These are phyloP conservation scores for Fusarium vanettenii DNA, from an alignment of 2,329 filamentous ascomycete species.

Conservation along the genomic window DNA sequence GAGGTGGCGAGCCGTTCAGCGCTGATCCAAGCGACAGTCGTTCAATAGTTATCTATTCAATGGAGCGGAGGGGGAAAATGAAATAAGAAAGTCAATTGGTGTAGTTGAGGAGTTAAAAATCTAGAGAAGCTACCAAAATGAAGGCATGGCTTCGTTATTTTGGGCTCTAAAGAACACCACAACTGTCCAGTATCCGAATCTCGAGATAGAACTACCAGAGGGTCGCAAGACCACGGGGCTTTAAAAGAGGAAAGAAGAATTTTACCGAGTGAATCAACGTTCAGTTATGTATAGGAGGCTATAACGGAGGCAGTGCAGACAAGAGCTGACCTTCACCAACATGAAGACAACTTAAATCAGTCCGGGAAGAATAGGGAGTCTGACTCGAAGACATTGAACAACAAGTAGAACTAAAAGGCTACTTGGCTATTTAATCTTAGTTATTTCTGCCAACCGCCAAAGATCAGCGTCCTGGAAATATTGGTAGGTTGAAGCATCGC, in stretches of 20 bases:
- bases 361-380: background rate
- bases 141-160: background rate
- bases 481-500: background rate
- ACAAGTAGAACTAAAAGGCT: background rate
- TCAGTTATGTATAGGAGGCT: background rate
- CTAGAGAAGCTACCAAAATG: background rate
- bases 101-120: background rate
- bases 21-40: background rate
- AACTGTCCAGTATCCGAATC: background rate
- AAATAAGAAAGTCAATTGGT: background rate
- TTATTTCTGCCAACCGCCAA: fast-evolving
- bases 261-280: background rate
- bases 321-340: background rate
- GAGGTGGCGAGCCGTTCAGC: background rate
- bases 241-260: background rate
- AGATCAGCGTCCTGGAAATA: background rate
- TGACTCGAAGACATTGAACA: too few species aligned
- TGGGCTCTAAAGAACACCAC: background rate
- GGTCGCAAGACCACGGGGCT: fast-evolving
- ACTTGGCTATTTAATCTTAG: background rate
- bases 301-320: background rate
- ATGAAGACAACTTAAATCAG: background rate
- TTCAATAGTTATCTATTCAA: background rate
- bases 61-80: background rate
- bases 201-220: background rate